Base-by-base conservation (phyloP, 495 filamentous ascomycete genomes). In the Chaetomium fimeti region DNA sequence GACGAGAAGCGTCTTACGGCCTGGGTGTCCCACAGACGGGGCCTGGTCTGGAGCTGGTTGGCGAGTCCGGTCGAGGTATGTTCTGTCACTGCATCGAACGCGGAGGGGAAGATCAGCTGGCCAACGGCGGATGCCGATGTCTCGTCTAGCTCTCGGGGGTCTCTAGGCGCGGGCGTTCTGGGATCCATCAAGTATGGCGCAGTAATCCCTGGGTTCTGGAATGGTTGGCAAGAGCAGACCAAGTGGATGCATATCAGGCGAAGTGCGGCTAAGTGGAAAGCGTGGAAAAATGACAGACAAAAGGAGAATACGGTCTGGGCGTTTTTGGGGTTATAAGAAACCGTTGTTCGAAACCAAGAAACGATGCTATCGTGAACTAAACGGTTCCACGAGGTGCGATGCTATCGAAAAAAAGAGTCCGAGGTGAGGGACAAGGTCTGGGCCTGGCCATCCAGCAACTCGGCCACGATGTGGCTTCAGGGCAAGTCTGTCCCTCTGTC, bases 1-100 rank as follows among this genome's bases (percentile, higher is more conserved):
- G 60, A 57, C 20, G 64, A 61, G 58, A 66, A 66, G 27, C 64
- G 51, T 8, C 64, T 28, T 25, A 66, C 64, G 28, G 58, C 64
- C 51, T 36, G 32, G 32, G 28, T 27, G 42, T 66, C 58, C 57
- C 25, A 45, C 40, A 59, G 25, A 2, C 32, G 25, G 22, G 57
- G 42, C 57, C 15, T 3, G 18, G 27, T 13, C 9, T 27, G 42
- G 16, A 25, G 11, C 42, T 45, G 32, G 24, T 32, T 29, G 57
- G 29, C 5, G 24, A 59, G 57, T 5, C 24, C 15, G 27, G 24
- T 29, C 24, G 57, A 59, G 24, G n/a, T 42, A 48, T 59, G 42
- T 9, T 59, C 57, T 13, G 57, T 47, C 7, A n/a, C 42, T 13
- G 42, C 57, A 8, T 59, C 57, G 40, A 47, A 59, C 2, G 40